Conservation (phyloP, 2,329 filamentous ascomycete genomes). For the Aspergillus cejpii region DNA sequence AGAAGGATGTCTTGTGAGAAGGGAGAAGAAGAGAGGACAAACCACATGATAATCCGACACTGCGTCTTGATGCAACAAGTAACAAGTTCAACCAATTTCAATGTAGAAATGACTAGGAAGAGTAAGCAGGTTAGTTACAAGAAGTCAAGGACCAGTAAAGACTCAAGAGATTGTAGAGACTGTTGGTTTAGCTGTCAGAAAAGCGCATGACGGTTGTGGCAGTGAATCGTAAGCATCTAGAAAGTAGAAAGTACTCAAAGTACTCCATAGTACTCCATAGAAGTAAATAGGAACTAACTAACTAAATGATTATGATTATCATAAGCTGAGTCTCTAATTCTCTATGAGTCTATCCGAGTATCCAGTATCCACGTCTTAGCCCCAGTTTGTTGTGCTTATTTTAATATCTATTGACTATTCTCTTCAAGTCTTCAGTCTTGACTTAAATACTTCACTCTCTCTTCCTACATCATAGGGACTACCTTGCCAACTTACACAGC, state of each 20-base stretch:
- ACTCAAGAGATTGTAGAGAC: neutral
- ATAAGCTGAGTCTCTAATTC: constrained; percentile 8
- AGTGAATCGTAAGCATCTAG: neutral
- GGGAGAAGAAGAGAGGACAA: neutral
- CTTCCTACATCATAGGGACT: neutral
- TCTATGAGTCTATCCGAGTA: too few species aligned
- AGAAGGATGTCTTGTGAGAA: too few species aligned
- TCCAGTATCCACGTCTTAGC: neutral
- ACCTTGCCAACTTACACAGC: neutral
- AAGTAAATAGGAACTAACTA: too few species aligned
- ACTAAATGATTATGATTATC: neutral
- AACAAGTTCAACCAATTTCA: neutral
- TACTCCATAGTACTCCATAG: too few species aligned
- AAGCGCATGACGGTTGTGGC: neutral
- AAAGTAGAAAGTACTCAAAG: too few species aligned
- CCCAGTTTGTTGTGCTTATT: constrained; percentile 5
- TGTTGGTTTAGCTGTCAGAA: neutral
- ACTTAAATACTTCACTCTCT: constrained; percentile 7
- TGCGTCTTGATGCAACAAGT: too few species aligned
- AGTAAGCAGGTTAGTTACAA: neutral
- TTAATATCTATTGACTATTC: neutral
- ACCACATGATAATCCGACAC: neutral
- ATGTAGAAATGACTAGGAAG: neutral
- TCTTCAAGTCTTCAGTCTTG: constrained; percentile 2
- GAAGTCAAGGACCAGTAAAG: constrained; percentile 1